Percentiles rank a stretch among this genome's conserved stretches.
Evolutionary conservation across 1,284 basidiomycete species (phyloP).

Genomic region (Leccinum solheimii): DNA sequence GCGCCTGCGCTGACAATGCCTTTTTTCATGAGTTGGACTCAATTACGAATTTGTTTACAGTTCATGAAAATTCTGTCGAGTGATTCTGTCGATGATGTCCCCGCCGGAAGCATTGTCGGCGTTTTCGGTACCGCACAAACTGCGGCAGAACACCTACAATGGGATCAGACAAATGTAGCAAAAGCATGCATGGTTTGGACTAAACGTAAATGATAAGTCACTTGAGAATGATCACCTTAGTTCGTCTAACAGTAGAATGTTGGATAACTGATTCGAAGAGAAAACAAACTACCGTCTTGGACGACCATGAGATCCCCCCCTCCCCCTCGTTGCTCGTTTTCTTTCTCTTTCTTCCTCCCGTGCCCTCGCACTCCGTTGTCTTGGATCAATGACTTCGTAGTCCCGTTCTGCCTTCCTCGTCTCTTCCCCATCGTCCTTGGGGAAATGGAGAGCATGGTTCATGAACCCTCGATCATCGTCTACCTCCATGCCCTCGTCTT

Average conservation of each 20-base stretch:
- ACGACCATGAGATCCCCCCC: slow-evolving; percentile 17
- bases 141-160: not conserved
- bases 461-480: slow-evolving; percentile 84
- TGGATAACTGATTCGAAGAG: not conserved
- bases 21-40: not conserved
- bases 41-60: not conserved
- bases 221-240: not conserved
- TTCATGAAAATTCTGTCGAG: not conserved
- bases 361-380: slow-evolving; percentile 66
- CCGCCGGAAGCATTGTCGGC: too few relatives aligned
- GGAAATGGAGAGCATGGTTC: slow-evolving; percentile 73
- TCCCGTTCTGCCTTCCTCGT: slow-evolving; percentile 81
- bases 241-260: not conserved
- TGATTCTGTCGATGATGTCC: not conserved
- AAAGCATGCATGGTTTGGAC: not conserved
- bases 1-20: not conserved
- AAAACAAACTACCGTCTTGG: slow-evolving; percentile 24
- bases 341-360: slow-evolving; percentile 72
- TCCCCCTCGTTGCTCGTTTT: slow-evolving; percentile 44
- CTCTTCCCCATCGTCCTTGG: slow-evolving; percentile 77
- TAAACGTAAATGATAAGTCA: not conserved
- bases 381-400: slow-evolving; percentile 86
- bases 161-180: not conserved
- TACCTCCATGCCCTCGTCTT: slow-evolving; percentile 69
- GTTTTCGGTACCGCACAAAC: not conserved